Base-by-base conservation (phyloP, 148 eudicot species). In the Oxyria digyna region DNA sequence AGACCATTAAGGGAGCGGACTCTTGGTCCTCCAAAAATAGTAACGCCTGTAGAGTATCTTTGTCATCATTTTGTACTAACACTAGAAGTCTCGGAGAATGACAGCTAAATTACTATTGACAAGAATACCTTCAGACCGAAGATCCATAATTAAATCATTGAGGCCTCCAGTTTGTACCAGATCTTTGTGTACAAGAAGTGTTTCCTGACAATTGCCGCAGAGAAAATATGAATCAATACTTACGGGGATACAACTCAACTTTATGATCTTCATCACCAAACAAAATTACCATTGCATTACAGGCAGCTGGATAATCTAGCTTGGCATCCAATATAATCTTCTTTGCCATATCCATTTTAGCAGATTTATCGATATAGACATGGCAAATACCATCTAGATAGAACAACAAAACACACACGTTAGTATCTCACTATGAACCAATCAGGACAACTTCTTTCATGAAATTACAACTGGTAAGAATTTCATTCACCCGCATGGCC, bases 241-340 rank as follows among this genome's bases (percentile, higher is more conserved):
- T 20, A 10, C 13, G 23, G 3, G 42, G 38, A 70, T 1, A 66
- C 43, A n/a, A 66, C 13, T 37, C 20, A 8, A 66, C 29, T 9
- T 24, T 37, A 17, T 38, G 29, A 38, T 66, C 46, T 27, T n/a
- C 43, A n/a, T 18, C 59, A 69, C 12, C 12, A 26, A 40, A 37
- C 17, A 45, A 71, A 42, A 74, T 65, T 85, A 91, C 99, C 99
- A 94, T 91, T 1, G 99, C 99, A 82, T 94, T 94, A 76, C 99
- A 94, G 70, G 93, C 97, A 62, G 99, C 97, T 29, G 99, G 97
- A 71, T 94, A 94, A 78, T 94, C 99, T 29, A 84, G 70, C 75
- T 94, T 94, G 43, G 99, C 89, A 79, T 94, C 99, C 74, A 82
- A 21, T 70, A 88, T 85, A 74, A 94, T 84, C 70, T 67, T 75